Conservation (phyloP, 495 filamentous ascomycete species). For the Hypoxylon lienhwacheense region DNA sequence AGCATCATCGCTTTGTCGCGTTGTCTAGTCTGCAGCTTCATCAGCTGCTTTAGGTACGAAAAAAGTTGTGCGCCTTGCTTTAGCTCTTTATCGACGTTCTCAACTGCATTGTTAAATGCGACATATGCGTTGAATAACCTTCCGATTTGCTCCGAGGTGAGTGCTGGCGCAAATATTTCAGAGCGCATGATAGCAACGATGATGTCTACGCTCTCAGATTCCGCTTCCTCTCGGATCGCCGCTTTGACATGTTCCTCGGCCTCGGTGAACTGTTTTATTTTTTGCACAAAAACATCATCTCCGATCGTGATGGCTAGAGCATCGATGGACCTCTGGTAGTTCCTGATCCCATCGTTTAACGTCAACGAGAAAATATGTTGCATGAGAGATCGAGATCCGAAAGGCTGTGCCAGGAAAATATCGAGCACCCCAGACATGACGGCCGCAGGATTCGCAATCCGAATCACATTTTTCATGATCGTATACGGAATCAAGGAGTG, state of each 20-base stretch:
- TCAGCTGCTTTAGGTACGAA: constrained; percentile 88
- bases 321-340: constrained; percentile 83
- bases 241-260: constrained; percentile 73
- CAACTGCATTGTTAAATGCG: constrained; percentile 94
- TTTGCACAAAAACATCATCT: constrained; percentile 76
- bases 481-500: constrained; percentile 93
- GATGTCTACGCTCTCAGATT: constrained; percentile 71
- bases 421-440: constrained; percentile 94
- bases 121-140: constrained; percentile 91
- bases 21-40: constrained; percentile 89
- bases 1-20: constrained; percentile 98
- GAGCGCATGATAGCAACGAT: constrained; percentile 80
- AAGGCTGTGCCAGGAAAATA: constrained; percentile 92
- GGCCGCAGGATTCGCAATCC: constrained; percentile 91
- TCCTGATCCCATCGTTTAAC: constrained; percentile 82
- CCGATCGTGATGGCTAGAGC: constrained; percentile 70
- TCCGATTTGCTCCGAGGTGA: constrained; percentile 72
- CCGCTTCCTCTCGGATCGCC: constrained; percentile 70
- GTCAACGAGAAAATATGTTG: constrained; percentile 93
- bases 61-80: constrained; percentile 86
- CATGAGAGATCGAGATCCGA: constrained; percentile 84
- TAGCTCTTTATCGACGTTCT: constrained; percentile 87
- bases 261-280: constrained; percentile 76
- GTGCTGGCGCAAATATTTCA: constrained; percentile 67
- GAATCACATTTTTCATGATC: constrained; percentile 91